Base-by-base conservation (phyloP, 345 rosid species). In the Kandelia obovata region DNA sequence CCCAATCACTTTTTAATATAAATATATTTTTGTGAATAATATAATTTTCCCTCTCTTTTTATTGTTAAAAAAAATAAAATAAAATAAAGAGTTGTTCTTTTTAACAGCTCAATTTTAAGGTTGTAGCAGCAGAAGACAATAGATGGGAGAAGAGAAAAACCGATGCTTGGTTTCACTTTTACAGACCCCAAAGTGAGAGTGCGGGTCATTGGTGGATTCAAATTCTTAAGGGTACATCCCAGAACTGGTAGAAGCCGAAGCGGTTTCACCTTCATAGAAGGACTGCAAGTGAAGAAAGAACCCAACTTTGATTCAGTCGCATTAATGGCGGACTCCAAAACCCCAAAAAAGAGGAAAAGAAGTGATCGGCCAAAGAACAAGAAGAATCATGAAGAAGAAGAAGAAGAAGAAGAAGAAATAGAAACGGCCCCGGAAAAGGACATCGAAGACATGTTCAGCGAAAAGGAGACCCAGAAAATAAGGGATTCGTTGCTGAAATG, bases 381-480 rank as follows among this genome's bases (percentile, higher is more conserved):
- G 64, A 55, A 19, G 23, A 19, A 26, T 35, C 1, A 20, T 3
- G 9, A 34, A 7, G 37, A 34, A 5, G 6, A 32, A 32, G 7
- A 32, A 32, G 7, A 32, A 32, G 7, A 32, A 32, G 35, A 5
- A 32, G 35, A 32, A 23, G 17, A 37, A 56, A 39, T 52, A 47
- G 47, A 19, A 27, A 20, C 28, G 21, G 32, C 30, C 21, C 23
- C 46, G 5, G 28, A 17, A 1, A 0, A 47, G 59, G 94, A 91
- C 76, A 91, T 89, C 11, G 97, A 91, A 70, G 97, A 94, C 76
- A 68, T 91, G 55, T 93, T 94, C 67, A 71, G 76, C 71, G 69
- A 83, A 63, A 66, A 74, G 5, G 95, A 91, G 62, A 82, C 83
- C 55, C 65, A 66, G 5, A 72, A 76, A 47, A 88, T 86, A 63